Evolutionary conservation across 2,329 filamentous ascomycete genomes (phyloP).

Genomic region (Elsinoe necatrix): DNA sequence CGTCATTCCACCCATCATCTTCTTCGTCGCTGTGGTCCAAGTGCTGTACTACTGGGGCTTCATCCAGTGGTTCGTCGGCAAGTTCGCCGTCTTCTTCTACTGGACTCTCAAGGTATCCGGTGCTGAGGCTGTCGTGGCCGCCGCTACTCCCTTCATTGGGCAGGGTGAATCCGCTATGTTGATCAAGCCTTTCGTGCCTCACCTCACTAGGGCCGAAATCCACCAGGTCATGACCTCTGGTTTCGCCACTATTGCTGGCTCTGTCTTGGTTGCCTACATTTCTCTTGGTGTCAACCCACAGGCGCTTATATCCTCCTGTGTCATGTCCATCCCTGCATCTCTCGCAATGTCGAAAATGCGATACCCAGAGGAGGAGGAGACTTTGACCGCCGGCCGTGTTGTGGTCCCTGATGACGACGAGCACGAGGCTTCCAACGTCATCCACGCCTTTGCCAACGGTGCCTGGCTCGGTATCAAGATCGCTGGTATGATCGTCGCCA

Average conservation of each 20-base stretch:
- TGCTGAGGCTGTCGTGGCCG: conserved; percentile 86
- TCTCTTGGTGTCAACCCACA: conserved; percentile 73
- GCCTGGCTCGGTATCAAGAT: conserved; percentile 83
- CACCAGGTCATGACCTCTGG: conserved; percentile 91
- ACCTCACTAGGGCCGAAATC: conserved; percentile 78
- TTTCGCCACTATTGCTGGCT: conserved; percentile 86
- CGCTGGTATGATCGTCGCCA: conserved; percentile 70
- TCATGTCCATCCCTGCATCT: conserved; percentile 92
- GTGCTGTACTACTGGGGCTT: conserved; percentile 72
- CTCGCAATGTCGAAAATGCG: conserved; percentile 83
- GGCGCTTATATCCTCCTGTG: conserved; percentile 80
- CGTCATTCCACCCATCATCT: conserved; percentile 87
- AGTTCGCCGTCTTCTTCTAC: conserved; percentile 87
- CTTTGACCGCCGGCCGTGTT: conserved; percentile 71
- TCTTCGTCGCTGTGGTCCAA: conserved; percentile 90
- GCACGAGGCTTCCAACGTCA: conserved; percentile 64
- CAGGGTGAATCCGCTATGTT: conserved; percentile 92
- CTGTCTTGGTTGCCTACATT: conserved; percentile 79
- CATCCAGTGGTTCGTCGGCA: conserved; percentile 81
- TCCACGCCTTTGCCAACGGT: conserved; percentile 79
- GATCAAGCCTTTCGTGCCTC: conserved; percentile 75
- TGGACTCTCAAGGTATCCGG: conserved; percentile 81
- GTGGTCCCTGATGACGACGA: conserved; percentile 74
- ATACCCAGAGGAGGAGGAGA: conserved; percentile 80
- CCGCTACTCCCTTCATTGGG: conserved; percentile 87